Base-by-base conservation (phyloP, 2,329 filamentous ascomycete genomes). In the Cordyceps javanica region DNA sequence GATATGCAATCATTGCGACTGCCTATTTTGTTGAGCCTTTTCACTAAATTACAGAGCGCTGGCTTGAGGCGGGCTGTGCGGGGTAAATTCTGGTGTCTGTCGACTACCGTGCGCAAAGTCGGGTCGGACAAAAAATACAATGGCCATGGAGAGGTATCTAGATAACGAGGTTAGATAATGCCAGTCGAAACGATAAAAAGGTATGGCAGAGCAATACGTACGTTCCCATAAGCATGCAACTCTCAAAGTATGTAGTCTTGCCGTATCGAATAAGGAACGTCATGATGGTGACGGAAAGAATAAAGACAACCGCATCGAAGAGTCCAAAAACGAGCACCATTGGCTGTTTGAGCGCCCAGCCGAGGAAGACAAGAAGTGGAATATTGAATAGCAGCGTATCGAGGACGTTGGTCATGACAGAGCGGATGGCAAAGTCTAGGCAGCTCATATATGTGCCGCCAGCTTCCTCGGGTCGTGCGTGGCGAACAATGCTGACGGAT, bases 151-250 rank as follows among this genome's bases (percentile, higher is more conserved):
- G 21, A 62, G 30, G 38, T 62, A 62, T 16, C 60, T 62, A 53
- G 13, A 32, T 26, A 4, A 21, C 13, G 30, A 13, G 16, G 25
- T 55, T 21, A 55, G 52, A 39, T 8, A 13, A 13, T 3, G 7
- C 21, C 21, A 7, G 38, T 11, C 9, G 10, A 25, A n/a, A 9
- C 25, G 26, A 11, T 21, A 9, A 13, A 38, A 41, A 10, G 23
- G 7, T 13, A 16, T 44, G 13, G 6, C 38, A 16, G 11, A 6
- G 23, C 23, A 30, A 19, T 21, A 62, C 60, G 44, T 55, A 60
- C 60, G 60, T 60, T 48, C 60, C 60, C 59, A 62, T 60, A n/a
- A 62, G 60, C 60, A 62, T 62, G 50, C 54, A 57, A 19, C 60
- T 57, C 36, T 62, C 59, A 19, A 62, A 62, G 50, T 62, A 62